Evolutionary conservation across 2,329 filamentous ascomycete genomes (phyloP).

Genomic region (Cryphonectria japonica): DNA sequence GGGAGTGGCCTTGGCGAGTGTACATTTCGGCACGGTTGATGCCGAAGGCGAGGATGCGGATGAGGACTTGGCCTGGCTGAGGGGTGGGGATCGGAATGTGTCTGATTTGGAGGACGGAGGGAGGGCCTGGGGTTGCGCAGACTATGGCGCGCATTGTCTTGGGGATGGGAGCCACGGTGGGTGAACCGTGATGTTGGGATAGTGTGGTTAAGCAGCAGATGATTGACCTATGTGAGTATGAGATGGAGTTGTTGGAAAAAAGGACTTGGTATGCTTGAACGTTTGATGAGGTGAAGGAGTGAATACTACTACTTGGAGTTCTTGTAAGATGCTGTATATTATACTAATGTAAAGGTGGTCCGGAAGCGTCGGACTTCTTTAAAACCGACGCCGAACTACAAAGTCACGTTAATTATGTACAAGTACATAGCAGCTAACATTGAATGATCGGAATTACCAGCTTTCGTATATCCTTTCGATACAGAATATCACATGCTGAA

Average conservation of each 20-base stretch:
- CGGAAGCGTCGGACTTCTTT: neutral
- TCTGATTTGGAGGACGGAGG: conserved; percentile 45
- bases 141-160: conserved; percentile 49
- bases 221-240: too few species aligned
- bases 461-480: neutral
- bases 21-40: conserved; percentile 51
- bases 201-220: too few species aligned
- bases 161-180: conserved; percentile 26
- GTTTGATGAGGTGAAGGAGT: too few species aligned
- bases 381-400: neutral
- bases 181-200: too few species aligned
- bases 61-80: conserved; percentile 43
- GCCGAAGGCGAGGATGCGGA: conserved; percentile 49
- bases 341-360: too few species aligned
- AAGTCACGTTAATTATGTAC: too few species aligned
- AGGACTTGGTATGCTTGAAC: neutral
- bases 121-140: conserved; percentile 43
- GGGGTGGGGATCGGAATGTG: conserved; percentile 44
- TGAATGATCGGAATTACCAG: neutral
- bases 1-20: conserved; percentile 49
- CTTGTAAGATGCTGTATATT: too few species aligned
- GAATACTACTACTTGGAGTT: too few species aligned
- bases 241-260: too few species aligned
- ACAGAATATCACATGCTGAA: neutral
- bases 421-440: too few species aligned